Conservation (phyloP, 106 monocot genomes). For the Phalaenopsis aphrodite region DNA sequence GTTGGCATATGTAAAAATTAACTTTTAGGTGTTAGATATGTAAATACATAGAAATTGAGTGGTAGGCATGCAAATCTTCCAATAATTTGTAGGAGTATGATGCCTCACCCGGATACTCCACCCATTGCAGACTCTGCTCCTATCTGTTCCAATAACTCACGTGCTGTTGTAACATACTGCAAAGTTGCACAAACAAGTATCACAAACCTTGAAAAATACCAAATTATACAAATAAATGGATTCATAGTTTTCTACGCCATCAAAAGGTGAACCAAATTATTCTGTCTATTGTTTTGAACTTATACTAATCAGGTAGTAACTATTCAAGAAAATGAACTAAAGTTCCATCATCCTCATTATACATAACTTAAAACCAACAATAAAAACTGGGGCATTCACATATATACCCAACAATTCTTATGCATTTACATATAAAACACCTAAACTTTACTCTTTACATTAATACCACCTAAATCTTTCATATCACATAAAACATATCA, state of each 20-base stretch:
- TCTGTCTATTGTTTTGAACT: neutral
- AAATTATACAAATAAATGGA: constrained; percentile 1
- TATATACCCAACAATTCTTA: no score
- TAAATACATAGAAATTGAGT: no score
- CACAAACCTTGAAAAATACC: neutral
- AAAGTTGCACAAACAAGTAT: neutral
- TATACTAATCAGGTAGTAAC: neutral
- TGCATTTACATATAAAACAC: no score
- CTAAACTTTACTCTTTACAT: no score
- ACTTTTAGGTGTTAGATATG: no score
- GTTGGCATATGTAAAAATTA: no score
- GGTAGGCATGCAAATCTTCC: no score
- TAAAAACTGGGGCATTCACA: neutral
- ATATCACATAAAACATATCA: no score
- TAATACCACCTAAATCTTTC: no score
- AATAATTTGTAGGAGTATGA: neutral
- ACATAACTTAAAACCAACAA: neutral
- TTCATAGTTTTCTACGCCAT: neutral
- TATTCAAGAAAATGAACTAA: neutral
- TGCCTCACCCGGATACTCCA: constrained; percentile 39
- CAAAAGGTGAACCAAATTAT: neutral
- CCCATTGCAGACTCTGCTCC: constrained; percentile 36
- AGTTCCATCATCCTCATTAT: neutral
- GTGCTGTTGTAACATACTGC: constrained; percentile 59
- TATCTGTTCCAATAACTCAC: constrained; percentile 59